Base-by-base conservation (phyloP, 2,329 filamentous ascomycete species). In the Xylaria sp. region DNA sequence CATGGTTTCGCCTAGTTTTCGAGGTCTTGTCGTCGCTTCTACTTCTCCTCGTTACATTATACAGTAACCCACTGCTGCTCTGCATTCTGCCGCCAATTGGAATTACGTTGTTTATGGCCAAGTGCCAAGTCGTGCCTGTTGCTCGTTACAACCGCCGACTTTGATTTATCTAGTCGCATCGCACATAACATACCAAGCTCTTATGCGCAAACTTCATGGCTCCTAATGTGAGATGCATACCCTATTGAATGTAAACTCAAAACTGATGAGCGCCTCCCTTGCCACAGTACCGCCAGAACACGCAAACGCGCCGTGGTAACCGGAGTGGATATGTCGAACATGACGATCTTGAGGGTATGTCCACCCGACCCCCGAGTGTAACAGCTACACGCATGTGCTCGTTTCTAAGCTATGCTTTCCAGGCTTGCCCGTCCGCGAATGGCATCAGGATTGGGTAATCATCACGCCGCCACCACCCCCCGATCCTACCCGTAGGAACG, bases 401-500 rank as follows among this genome's bases (percentile, higher is more conserved):
- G 18, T 59, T 43, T 45, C 43, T 61, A 52, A 56, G 61, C 25
- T 45, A 41, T 53, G 3, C 23, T 43, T 28, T 7, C 1, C 87
- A 85, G 93, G 94, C 67, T 86, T 97, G 12, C 95, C 95, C 18
- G 91, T 97, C 66, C 91, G 94, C 76, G 93, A 97, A 86, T 98
- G 94, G 91, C 90, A 92, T 64, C 89, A 92, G 71, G 89, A 91
- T 66, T 84, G 83, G 80, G 86, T 93, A 65, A 90, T 83, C 48
- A 83, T 95, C 76, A 89, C 89, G 72, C 90, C 93, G 60, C 88
- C 88, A 13, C 83, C 86, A 10, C 85, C 88, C 43, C 83, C 88
- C 70, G 91, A 94, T 73, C 88, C 85, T 32, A 84, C 82, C 36
- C 84, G 89, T 69, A 86, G 86, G 72, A 88, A 89, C 75, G 88